Base-by-base conservation (phyloP, 768 basidiomycete genomes). In the Leccinum variicolor region DNA sequence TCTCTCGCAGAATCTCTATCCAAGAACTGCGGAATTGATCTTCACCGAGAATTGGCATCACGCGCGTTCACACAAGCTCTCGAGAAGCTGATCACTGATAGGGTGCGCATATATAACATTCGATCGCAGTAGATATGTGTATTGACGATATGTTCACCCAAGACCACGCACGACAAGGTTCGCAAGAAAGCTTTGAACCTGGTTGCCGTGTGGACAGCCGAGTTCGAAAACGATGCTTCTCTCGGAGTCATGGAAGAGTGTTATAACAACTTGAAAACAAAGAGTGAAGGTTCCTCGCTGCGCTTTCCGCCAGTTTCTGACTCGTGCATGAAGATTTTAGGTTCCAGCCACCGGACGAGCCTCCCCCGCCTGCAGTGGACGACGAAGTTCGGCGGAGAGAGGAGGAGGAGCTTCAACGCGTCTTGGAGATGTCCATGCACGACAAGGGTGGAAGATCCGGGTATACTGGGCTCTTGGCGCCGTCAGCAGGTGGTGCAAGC, bases 381-480 rank as follows among this genome's bases (percentile, higher is more conserved):
- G 92, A 93, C 59, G 92, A 91, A 13, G 83, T 84, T 45, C 82
- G 90, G 13, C 79, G 92, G 13, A 82, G 83, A 58, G 96, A 98
- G 69, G 96, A 98, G 66, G 96, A 96, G 66, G 96, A 98, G 63
- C 84, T 98, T 2, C 91, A 94, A 66, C 85, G 94, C 5, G 96
- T 88, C 0, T 78, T 98, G 26, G 94, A 96, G 67, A 86, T 97
- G 76, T 92, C 90, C n/a, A 87, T 94, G 76, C 85, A 87, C 54
- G 94, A 98, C 69, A 89, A 87, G 61, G 94, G 94, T 11, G 94
- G 94, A 1, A 80, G 92, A 50, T 64, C 68, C 6, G 76, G 80
- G 33, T 86, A 86, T 81, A 60, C 76, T 1, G 69, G 75, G 8
- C 82, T 82, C 63, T 67, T 77, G 1, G 73, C 71, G 25, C 77